Base-by-base conservation (phyloP, 257 asterid genomes). In the Nicotiana paniculata region DNA sequence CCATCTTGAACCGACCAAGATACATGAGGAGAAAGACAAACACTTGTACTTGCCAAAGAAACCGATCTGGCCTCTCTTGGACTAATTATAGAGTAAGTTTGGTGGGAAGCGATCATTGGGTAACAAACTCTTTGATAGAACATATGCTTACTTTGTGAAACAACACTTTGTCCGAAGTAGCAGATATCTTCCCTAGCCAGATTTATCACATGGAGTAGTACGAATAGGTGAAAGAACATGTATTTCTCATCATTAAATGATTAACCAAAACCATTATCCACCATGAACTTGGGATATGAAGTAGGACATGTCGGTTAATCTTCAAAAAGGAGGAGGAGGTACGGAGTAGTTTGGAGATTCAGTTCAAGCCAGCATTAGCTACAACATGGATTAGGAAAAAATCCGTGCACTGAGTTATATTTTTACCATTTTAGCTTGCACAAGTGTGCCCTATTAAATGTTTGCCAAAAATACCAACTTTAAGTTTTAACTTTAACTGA, bases 271-370 rank as follows among this genome's bases (percentile, higher is more conserved):
- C 77, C 77, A 69, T n/a, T 24, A 69, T 69, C 77, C 77, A 69
- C 77, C 77, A n/a, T n/a, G n/a, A 70, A 11, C n/a, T 21, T 70
- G 77, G 33, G n/a, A 43, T 43, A 70, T 70, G 58, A 70, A 70
- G 77, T 1, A 21, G 58, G 55, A 55, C 55, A 21, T 12, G 77
- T 43, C 77, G 21, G 32, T 68, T 43, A 39, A 21, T 55, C 3
- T 70, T 43, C 77, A 70, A n/a, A n/a, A 55, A 39, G 33, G 58
- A 69, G 57, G 17, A 35, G 9, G 32, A 69, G 9, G 32, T 18
- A 68, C 5, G 6, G 57, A 69, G 18, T 7, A 69, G 17, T 70
- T 70, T 70, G 58, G 35, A 43, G 58, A 70, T 70, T 70, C 58
- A 21, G 77, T 70, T 37, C 33, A 70, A 43, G 13, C 46, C 58